A percentile compares a stretch with the other conserved stretches of the same genome.
These are phyloP conservation scores for Fusarium compactum DNA, from an alignment of 2,329 filamentous ascomycete genomes.

Conservation along the genomic window DNA sequence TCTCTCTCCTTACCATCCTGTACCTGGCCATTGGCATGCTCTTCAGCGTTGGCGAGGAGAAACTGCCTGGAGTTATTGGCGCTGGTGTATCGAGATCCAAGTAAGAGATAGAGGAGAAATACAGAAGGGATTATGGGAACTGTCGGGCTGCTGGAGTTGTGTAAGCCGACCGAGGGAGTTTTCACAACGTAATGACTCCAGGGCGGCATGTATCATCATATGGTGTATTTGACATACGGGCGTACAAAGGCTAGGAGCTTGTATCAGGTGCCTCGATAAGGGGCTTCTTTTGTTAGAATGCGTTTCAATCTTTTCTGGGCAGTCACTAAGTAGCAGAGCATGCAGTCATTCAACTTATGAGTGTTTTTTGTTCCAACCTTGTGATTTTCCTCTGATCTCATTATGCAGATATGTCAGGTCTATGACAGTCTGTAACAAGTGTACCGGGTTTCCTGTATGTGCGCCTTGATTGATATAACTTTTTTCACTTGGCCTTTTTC, in stretches of 20 bases:
- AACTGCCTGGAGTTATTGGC: slow-evolving; percentile 94
- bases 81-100: slow-evolving; percentile 87
- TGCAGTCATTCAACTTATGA: slow-evolving; percentile 7
- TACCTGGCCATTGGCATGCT: slow-evolving; percentile 81
- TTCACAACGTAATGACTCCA: slow-evolving; percentile 39
- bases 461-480: too few species aligned
- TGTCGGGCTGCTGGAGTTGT: slow-evolving; percentile 39
- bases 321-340: slow-evolving; percentile 29
- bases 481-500: not conserved
- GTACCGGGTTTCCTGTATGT: too few species aligned
- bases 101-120: slow-evolving; percentile 50
- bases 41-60: slow-evolving; percentile 85
- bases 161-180: slow-evolving; percentile 38
- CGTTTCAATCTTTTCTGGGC: slow-evolving; percentile 37
- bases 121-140: slow-evolving; percentile 15
- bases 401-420: not conserved
- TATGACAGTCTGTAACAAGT: not conserved
- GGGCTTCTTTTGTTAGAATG: slow-evolving; percentile 48
- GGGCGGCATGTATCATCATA: slow-evolving; percentile 48
- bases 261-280: slow-evolving; percentile 43
- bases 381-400: not conserved
- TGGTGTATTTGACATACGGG: slow-evolving; percentile 50
- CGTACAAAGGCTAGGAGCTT: slow-evolving; percentile 49
- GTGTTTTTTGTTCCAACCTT: not conserved
- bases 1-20: slow-evolving; percentile 76